Evolutionary conservation across 2,329 filamentous ascomycete species (phyloP).

Genomic region (Shiraia bambusicola): DNA sequence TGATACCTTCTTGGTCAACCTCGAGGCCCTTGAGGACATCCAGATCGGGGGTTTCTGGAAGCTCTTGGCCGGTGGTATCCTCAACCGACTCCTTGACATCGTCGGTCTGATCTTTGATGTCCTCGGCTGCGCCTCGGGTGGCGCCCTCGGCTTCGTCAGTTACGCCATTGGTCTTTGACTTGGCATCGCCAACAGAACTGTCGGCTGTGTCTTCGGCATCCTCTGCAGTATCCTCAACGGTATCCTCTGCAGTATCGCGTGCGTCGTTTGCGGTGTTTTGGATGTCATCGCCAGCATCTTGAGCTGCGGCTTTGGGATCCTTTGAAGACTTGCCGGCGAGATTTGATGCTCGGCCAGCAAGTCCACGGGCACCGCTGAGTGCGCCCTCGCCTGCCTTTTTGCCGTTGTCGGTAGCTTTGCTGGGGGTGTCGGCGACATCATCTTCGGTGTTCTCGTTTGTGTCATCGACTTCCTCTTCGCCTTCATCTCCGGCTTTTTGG

Average conservation of each 20-base stretch:
- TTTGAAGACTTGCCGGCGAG: constrained; percentile 48
- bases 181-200: constrained; percentile 16
- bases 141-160: constrained; percentile 36
- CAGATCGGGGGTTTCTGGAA: constrained; percentile 48
- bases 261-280: constrained; percentile 31
- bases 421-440: constrained; percentile 39
- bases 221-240: constrained; percentile 28
- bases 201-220: constrained; percentile 36
- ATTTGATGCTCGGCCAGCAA: constrained; percentile 51
- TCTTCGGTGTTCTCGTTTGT: constrained; percentile 46
- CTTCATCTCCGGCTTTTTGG: constrained; percentile 50
- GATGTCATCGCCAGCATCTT: constrained; percentile 41
- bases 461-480: constrained; percentile 40
- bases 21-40: constrained; percentile 53
- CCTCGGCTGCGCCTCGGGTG: constrained; percentile 33
- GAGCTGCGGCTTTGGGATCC: constrained; percentile 41
- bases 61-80: constrained; percentile 32
- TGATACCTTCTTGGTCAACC: constrained; percentile 56
- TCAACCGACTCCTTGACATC: constrained; percentile 33
- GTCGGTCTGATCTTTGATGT: constrained; percentile 23
- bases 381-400: constrained; percentile 43
- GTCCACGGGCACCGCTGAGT: constrained; percentile 48
- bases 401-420: constrained; percentile 38
- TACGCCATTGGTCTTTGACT: constrained; percentile 33
- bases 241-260: constrained; percentile 43